These are phyloP conservation scores for Pyrenula aspistea DNA, from an alignment of 495 filamentous ascomycete species.

Conservation along the genomic window DNA sequence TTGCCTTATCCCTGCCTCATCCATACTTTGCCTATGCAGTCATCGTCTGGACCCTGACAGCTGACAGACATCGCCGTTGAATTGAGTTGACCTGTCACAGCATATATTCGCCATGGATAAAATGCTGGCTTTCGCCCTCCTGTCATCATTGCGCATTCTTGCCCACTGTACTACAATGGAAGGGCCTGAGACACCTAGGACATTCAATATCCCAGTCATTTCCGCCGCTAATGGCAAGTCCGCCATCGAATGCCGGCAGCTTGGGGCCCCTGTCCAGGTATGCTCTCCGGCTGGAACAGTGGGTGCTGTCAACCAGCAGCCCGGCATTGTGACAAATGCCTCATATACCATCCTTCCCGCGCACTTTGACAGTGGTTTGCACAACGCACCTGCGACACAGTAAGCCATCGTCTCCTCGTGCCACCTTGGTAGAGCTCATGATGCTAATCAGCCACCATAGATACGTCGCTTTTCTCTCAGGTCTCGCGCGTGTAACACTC, in stretches of 20 bases:
- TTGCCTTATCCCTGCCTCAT: no score
- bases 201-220: conserved; percentile 30
- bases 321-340: conserved; percentile 24
- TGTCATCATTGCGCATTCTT: conserved; percentile 4
- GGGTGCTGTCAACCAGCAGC: conserved; percentile 19
- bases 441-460: conserved; percentile 12
- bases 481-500: conserved; percentile 36
- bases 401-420: conserved; percentile 13
- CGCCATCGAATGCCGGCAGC: conserved; percentile 41
- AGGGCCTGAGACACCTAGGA: background rate
- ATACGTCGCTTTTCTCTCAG: conserved; percentile 39
- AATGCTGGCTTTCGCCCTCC: no score
- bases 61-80: no score
- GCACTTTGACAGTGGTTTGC: conserved; percentile 34
- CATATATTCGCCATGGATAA: no score
- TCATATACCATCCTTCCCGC: conserved; percentile 29
- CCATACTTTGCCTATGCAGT: no score
- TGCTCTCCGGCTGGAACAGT: conserved; percentile 29
- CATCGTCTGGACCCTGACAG: no score
- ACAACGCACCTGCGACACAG: conserved; percentile 39
- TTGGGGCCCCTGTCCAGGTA: conserved; percentile 25
- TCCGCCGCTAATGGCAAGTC: conserved; percentile 24
- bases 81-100: no score
- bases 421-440: background rate
- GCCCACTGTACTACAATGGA: background rate